Evolutionary conservation across 495 filamentous ascomycete species (phyloP).

Genomic region (Trichocladium antarcticum): DNA sequence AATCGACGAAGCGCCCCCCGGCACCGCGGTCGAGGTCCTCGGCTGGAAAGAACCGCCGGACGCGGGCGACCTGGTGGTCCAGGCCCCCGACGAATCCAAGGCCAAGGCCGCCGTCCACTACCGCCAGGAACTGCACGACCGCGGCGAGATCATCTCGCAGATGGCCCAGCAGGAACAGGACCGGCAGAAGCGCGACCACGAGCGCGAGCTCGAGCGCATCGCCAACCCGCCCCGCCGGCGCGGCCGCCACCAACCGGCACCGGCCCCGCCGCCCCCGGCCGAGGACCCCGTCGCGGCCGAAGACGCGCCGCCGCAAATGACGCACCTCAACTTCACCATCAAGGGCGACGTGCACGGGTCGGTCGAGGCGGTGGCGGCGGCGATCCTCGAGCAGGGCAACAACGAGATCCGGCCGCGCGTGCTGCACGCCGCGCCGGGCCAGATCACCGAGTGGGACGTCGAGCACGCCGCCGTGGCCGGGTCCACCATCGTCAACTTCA

Average conservation of each 20-base stretch:
- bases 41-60: conserved; percentile 86
- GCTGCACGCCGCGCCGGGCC: conserved; percentile 65
- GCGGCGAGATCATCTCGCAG: conserved; percentile 29
- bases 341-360: conserved; percentile 92
- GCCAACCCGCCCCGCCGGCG: conserved; percentile 12
- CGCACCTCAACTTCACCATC: conserved; percentile 68
- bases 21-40: conserved; percentile 81
- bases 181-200: conserved; percentile 36
- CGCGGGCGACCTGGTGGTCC: conserved; percentile 82
- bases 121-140: conserved; percentile 45
- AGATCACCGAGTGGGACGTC: conserved; percentile 75
- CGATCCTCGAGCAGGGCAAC: conserved; percentile 65
- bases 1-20: conserved; percentile 67
- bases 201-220: conserved; percentile 3
- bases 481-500: conserved; percentile 76
- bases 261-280: conserved; percentile 25
- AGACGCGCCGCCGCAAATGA: conserved; percentile 40
- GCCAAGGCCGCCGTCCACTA: conserved; percentile 75
- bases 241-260: not conserved
- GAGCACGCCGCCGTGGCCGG: conserved; percentile 68
- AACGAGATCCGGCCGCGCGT: conserved; percentile 69
- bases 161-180: conserved; percentile 21
- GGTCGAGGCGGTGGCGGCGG: conserved; percentile 74
- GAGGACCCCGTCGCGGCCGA: conserved; percentile 33
- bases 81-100: conserved; percentile 64